Percentiles rank a stretch among this genome's conserved stretches.
phyloP scores from a whole-genome alignment of 2,329 filamentous ascomycete species.

The Aspergillus intermedius region DNA sequence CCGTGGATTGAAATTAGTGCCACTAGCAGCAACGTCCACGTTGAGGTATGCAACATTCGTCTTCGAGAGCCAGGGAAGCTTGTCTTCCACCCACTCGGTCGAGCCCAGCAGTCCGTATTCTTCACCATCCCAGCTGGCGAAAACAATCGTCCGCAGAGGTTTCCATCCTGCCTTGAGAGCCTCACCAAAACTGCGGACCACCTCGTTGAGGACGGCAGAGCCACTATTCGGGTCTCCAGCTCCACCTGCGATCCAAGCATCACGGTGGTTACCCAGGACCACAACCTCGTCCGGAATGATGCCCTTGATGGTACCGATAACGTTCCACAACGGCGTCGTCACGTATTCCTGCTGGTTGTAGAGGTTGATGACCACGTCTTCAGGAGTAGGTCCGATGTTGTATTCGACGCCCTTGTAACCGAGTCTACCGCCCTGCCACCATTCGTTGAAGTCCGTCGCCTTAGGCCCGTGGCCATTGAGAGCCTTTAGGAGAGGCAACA shows the following conservation, averaged over 20 bases:
- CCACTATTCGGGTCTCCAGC: slow-evolving; percentile 78
- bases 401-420: slow-evolving; percentile 76
- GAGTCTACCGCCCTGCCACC: slow-evolving; percentile 69
- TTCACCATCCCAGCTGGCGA: slow-evolving; percentile 77
- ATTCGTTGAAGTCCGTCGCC: slow-evolving; percentile 64
- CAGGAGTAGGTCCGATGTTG: slow-evolving; percentile 75
- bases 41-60: slow-evolving; percentile 78
- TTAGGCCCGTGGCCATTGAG: slow-evolving; percentile 83
- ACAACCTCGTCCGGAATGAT: slow-evolving; percentile 78
- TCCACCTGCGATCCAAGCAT: slow-evolving; percentile 84
- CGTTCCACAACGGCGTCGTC: slow-evolving; percentile 80
- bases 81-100: slow-evolving; percentile 91
- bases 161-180: slow-evolving; percentile 71
- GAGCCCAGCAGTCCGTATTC: slow-evolving; percentile 82
- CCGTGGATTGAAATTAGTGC: slow-evolving; percentile 56
- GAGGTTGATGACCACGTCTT: slow-evolving; percentile 63
- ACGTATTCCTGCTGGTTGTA: slow-evolving; percentile 76
- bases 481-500: slow-evolving; percentile 77
- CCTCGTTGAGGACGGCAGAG: slow-evolving; percentile 71
- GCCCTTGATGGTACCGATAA: slow-evolving; percentile 87
- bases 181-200: slow-evolving; percentile 66
- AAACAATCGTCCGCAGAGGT: slow-evolving; percentile 82
- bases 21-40: slow-evolving; percentile 67
- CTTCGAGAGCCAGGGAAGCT: slow-evolving; percentile 68
- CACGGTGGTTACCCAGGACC: slow-evolving; percentile 84